Evolutionary conservation across 2,329 filamentous ascomycete species (phyloP).

Genomic region (Exophiala aquamarina): DNA sequence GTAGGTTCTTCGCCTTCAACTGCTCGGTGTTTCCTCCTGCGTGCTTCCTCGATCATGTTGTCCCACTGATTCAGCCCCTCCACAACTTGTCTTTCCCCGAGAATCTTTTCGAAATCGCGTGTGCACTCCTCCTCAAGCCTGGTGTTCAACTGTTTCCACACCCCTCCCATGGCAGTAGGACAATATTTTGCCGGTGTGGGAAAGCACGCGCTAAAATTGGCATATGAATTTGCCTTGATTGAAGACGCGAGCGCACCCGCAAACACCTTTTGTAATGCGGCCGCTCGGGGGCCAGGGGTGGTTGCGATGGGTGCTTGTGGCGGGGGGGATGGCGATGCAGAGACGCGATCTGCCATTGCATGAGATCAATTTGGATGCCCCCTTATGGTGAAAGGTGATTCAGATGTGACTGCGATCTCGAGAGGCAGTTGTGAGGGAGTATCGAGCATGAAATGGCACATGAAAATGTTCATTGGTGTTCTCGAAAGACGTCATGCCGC

Average conservation of each 20-base stretch:
- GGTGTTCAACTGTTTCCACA: constrained; percentile 60
- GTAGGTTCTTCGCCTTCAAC: constrained; percentile 22
- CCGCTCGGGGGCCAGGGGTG: constrained; percentile 60
- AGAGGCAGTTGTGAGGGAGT: no score
- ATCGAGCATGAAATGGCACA: no score
- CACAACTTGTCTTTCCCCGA: constrained; percentile 57
- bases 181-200: constrained; percentile 61
- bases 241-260: constrained; percentile 59
- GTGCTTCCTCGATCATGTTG: constrained; percentile 59
- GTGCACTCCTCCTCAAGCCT: constrained; percentile 58
- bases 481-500: no score
- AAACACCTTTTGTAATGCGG: constrained; percentile 61
- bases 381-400: no score
- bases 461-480: no score
- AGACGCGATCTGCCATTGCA: constrained; percentile 17
- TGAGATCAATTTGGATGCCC: no score
- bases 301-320: constrained; percentile 54
- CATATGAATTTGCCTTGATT: constrained; percentile 60
- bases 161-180: constrained; percentile 54
- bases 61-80: constrained; percentile 62
- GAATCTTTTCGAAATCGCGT: constrained; percentile 61
- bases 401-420: no score
- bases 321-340: constrained; percentile 51
- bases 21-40: constrained; percentile 48
- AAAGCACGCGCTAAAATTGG: constrained; percentile 64